phyloP scores from a whole-genome alignment of 2,329 filamentous ascomycete genomes.

The Coniella lustricola region DNA sequence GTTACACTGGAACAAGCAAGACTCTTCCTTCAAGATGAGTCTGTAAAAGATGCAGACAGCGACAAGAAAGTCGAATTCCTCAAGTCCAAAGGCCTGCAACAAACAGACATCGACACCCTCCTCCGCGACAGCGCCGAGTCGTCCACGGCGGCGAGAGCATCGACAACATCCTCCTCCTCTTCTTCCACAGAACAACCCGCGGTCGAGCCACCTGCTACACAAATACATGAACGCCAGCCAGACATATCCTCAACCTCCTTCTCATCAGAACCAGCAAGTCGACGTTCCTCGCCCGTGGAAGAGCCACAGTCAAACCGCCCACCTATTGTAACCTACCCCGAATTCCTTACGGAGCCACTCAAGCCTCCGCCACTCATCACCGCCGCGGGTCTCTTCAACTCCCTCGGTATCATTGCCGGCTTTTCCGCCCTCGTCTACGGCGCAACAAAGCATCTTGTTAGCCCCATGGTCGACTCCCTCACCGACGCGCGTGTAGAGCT shows the following conservation, averaged over 20 bases:
- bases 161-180: slow-evolving; percentile 2
- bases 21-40: slow-evolving; percentile 68
- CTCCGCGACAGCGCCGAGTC: slow-evolving; percentile 33
- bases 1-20: slow-evolving; percentile 57
- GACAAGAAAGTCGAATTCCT: slow-evolving; percentile 74
- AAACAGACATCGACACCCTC: slow-evolving; percentile 61
- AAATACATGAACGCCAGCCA: not conserved
- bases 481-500: slow-evolving; percentile 46
- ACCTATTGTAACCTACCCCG: slow-evolving; percentile 63
- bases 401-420: slow-evolving; percentile 50
- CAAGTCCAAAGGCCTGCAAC: slow-evolving; percentile 64
- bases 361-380: slow-evolving; percentile 57
- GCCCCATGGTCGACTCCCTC: slow-evolving; percentile 51
- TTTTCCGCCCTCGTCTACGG: slow-evolving; percentile 62
- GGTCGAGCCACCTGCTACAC: slow-evolving; percentile 5
- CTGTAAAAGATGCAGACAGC: slow-evolving; percentile 59
- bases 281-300: slow-evolving; percentile 18
- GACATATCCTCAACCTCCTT: not conserved
- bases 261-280: slow-evolving; percentile 7
- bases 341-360: slow-evolving; percentile 54
- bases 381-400: slow-evolving; percentile 49
- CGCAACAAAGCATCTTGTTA: slow-evolving; percentile 60
- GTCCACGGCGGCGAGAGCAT: not conserved
- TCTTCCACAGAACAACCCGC: not conserved
- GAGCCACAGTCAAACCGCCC: slow-evolving; percentile 34